Percentiles rank a stretch among this genome's conserved stretches.
Evolutionary conservation across 352 stramenopile species (phyloP).

Genomic region (Phytopythium helicoides): DNA sequence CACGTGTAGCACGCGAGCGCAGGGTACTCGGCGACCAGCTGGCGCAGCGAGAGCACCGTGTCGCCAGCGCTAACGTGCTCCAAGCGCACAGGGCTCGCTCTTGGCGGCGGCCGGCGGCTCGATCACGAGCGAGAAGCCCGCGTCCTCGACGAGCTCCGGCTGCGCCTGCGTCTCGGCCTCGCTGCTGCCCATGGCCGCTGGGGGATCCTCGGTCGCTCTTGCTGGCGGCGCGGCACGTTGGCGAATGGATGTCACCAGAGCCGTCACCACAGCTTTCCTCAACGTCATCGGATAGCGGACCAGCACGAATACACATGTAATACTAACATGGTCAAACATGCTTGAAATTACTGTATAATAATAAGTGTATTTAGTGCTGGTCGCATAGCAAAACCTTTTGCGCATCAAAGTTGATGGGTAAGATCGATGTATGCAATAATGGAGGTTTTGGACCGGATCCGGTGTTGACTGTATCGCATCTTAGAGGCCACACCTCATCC

Average conservation of each 20-base stretch:
- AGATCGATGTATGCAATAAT: background rate
- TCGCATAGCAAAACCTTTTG: background rate
- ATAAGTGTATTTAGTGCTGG: no score
- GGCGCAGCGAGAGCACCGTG: conserved; percentile 79
- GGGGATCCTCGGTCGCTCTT: conserved; percentile 7
- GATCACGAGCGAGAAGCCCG: conserved; percentile 53
- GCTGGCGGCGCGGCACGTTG: conserved; percentile 8
- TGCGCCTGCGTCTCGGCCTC: conserved; percentile 6
- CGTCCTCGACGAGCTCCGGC: conserved; percentile 31
- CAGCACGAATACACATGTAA: background rate
- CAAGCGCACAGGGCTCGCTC: conserved; percentile 40
- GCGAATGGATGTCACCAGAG: background rate
- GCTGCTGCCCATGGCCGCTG: conserved; percentile 28
- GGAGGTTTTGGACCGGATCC: background rate
- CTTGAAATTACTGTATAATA: no score
- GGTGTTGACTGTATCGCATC: background rate
- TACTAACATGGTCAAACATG: no score
- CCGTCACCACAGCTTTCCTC: background rate
- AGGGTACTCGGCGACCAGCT: conserved; percentile 83
- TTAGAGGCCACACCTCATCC: background rate
- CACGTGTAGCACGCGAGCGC: conserved; percentile 82
- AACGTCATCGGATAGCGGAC: background rate
- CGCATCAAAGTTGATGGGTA: conserved; percentile 10
- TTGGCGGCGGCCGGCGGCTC: conserved; percentile 28
- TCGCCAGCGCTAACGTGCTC: conserved; percentile 72